Percentiles rank a stretch among this genome's conserved stretches.
Evolutionary conservation across 1,284 basidiomycete genomes (phyloP).

Genomic region (Vanrija sp.): DNA sequence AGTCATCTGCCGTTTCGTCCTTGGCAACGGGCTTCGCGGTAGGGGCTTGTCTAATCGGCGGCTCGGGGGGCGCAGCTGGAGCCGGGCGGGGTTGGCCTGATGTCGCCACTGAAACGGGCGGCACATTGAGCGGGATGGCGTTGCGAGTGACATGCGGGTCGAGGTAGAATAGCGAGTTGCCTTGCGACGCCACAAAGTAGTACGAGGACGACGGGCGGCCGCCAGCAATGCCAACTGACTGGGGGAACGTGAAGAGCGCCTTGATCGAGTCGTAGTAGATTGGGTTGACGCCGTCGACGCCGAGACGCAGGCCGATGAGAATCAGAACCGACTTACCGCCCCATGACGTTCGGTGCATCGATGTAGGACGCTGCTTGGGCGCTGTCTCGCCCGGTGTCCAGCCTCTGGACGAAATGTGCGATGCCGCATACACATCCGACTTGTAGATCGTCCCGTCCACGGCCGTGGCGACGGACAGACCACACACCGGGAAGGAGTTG

Average conservation of each 20-base stretch:
- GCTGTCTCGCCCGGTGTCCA: conserved; percentile 19
- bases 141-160: conserved; percentile 90
- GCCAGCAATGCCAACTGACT: conserved; percentile 92
- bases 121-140: conserved; percentile 67
- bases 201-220: conserved; percentile 93
- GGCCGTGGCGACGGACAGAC: conserved; percentile 76
- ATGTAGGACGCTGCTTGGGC: conserved; percentile 7
- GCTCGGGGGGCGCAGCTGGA: too few species aligned
- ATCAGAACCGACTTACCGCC: conserved; percentile 80
- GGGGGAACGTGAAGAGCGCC: conserved; percentile 87
- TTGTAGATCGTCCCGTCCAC: conserved; percentile 80
- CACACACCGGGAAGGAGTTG: conserved; percentile 72
- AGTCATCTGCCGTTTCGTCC: not conserved
- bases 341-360: conserved; percentile 54
- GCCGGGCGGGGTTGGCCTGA: not conserved
- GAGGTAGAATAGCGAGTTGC: conserved; percentile 86
- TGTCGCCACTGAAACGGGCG: conserved; percentile 46
- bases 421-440: conserved; percentile 78
- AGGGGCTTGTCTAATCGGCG: too few species aligned
- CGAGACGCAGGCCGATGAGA: conserved; percentile 79
- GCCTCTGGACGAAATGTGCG: conserved; percentile 52
- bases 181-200: conserved; percentile 93
- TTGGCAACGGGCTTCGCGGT: not conserved
- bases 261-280: conserved; percentile 93
- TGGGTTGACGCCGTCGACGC: conserved; percentile 89